phyloP scores from a whole-genome alignment of 1,284 basidiomycete species.

The Omphalotus olearius region DNA sequence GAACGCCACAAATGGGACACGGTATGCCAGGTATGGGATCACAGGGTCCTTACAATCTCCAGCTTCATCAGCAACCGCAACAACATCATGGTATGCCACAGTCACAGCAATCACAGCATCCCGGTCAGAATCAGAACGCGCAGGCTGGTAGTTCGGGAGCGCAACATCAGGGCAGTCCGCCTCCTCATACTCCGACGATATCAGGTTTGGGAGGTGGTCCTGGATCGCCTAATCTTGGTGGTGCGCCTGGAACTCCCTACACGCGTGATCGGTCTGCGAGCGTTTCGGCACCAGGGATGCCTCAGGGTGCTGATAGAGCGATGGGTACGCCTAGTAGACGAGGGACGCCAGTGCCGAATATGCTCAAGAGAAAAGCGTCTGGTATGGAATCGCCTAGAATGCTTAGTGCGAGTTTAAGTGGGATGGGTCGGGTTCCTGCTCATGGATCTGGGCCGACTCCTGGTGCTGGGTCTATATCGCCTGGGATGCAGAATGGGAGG shows the following conservation, averaged over 20 bases:
- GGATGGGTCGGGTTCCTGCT: constrained; percentile 3
- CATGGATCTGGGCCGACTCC: not conserved
- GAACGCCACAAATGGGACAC: constrained; percentile 11
- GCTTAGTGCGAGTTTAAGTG: not conserved
- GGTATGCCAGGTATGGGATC: not conserved
- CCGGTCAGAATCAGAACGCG: no score
- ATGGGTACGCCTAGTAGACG: constrained; percentile 1
- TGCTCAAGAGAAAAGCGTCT: constrained; percentile 11
- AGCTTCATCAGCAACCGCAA: not conserved
- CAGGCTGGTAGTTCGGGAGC: no score
- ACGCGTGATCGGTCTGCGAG: not conserved
- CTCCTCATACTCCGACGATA: constrained; percentile 2
- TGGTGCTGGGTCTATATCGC: not conserved
- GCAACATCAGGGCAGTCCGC: constrained; percentile 8
- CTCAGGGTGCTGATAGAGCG: no score
- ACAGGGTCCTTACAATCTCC: not conserved
- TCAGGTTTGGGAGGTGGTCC: not conserved
- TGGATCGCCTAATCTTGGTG: constrained; percentile 4
- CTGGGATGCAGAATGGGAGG: constrained; percentile 6
- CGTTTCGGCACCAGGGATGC: no score
- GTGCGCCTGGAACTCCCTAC: not conserved
- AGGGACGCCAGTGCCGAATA: constrained; percentile 3
- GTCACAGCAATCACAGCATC: not conserved
- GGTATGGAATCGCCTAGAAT: constrained; percentile 10
- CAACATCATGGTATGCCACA: constrained; percentile 3